These are phyloP conservation scores for Rhizopogon salebrosus DNA, from an alignment of 768 basidiomycete genomes.

Conservation along the genomic window DNA sequence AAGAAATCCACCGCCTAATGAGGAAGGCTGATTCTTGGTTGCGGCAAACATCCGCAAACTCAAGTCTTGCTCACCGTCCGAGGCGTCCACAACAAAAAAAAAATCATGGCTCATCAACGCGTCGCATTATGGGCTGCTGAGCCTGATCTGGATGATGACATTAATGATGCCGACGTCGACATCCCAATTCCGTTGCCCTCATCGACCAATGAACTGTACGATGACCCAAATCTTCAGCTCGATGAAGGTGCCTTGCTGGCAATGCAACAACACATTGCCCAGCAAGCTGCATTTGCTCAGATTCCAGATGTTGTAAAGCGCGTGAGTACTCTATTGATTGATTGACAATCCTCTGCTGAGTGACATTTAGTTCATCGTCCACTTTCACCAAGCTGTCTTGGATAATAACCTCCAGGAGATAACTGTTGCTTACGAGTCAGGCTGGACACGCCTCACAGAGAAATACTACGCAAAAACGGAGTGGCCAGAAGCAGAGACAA, in stretches of 20 bases:
- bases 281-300: conserved; percentile 75
- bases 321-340: conserved; percentile 37
- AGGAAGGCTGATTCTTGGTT: neutral
- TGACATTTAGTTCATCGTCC: conserved; percentile 77
- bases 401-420: conserved; percentile 91
- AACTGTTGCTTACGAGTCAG: conserved; percentile 90
- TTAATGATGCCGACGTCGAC: conserved; percentile 61
- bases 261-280: conserved; percentile 80
- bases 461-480: conserved; percentile 92
- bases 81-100: conserved; percentile 1
- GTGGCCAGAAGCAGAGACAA: conserved; percentile 96
- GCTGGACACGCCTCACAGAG: conserved; percentile 96
- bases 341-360: neutral
- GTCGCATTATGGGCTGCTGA: conserved; percentile 74
- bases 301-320: conserved; percentile 89
- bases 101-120: conserved; percentile 57
- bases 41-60: conserved; percentile 1
- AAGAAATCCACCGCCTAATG: neutral
- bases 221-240: conserved; percentile 48
- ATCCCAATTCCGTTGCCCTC: conserved; percentile 19
- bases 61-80: conserved; percentile 4
- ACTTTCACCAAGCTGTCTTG: conserved; percentile 89
- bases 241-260: conserved; percentile 66
- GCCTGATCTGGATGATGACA: conserved; percentile 73
- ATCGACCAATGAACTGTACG: conserved; percentile 25